Conservation (phyloP, 768 basidiomycete genomes). For the Pisolithus microcarpus region DNA sequence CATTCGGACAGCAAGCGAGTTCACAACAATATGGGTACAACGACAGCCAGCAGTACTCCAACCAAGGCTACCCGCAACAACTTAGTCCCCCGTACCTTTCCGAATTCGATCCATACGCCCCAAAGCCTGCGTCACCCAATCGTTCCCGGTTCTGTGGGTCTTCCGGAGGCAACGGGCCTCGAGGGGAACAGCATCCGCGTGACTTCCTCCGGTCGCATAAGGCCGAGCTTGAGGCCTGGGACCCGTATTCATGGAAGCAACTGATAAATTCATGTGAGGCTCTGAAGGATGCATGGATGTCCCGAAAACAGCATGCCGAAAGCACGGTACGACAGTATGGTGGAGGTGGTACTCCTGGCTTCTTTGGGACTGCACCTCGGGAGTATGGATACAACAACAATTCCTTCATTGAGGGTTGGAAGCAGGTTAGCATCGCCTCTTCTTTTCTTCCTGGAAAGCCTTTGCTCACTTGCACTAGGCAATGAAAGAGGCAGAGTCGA, state of each 20-base stretch:
- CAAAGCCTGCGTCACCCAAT: constrained; percentile 10
- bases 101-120: constrained; percentile 37
- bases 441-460: not conserved
- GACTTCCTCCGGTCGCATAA: constrained; percentile 63
- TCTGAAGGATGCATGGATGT: constrained; percentile 61
- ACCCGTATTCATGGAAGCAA: constrained; percentile 65
- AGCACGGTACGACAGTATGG: constrained; percentile 40
- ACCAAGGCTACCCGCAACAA: constrained; percentile 22
- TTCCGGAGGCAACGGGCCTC: constrained; percentile 13
- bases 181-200: constrained; percentile 51
- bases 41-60: constrained; percentile 23
- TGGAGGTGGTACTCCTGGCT: constrained; percentile 23
- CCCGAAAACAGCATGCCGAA: constrained; percentile 49
- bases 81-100: constrained; percentile 22
- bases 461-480: constrained; percentile 31
- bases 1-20: constrained; percentile 47
- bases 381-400: constrained; percentile 47
- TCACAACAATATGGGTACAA: constrained; percentile 24
- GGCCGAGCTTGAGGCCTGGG: constrained; percentile 64
- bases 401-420: constrained; percentile 40
- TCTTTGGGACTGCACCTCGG: constrained; percentile 19
- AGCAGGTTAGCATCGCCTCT: constrained; percentile 39
- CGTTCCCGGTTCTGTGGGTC: not conserved
- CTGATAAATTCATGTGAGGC: constrained; percentile 53
- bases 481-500: constrained; percentile 46